Percentiles rank a stretch among this genome's conserved stretches.
Conservation (phyloP, 2,329 filamentous ascomycete genomes). For the Exophiala bonariae region DNA sequence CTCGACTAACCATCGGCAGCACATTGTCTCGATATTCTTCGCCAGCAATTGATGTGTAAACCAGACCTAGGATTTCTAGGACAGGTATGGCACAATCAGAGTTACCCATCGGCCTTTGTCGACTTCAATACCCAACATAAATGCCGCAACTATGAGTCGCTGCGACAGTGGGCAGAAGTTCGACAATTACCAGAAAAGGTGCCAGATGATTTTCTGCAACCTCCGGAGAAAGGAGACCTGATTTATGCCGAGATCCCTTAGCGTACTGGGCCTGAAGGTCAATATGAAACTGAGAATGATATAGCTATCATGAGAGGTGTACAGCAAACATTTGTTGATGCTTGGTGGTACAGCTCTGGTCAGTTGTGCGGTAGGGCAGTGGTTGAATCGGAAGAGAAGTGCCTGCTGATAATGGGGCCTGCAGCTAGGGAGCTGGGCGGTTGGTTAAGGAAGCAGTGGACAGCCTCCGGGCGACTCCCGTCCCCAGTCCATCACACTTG, state of each 20-base stretch:
- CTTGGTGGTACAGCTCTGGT: too few species aligned
- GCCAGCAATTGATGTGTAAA: conserved; percentile 65
- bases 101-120: conserved; percentile 53
- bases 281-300: too few species aligned
- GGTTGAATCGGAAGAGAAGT: too few species aligned
- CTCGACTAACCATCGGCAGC: conserved; percentile 34
- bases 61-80: conserved; percentile 61
- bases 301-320: too few species aligned
- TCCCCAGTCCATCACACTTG: too few species aligned
- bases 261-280: too few species aligned
- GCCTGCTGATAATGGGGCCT: too few species aligned
- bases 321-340: too few species aligned
- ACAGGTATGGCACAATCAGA: conserved; percentile 58
- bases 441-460: too few species aligned
- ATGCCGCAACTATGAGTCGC: conserved; percentile 58
- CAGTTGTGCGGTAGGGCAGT: too few species aligned
- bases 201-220: conserved; percentile 44
- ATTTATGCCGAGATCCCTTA: conserved; percentile 3
- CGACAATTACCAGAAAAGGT: conserved; percentile 51
- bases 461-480: too few species aligned
- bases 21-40: conserved; percentile 62
- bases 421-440: too few species aligned
- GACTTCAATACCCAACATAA: conserved; percentile 63
- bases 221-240: conserved; percentile 29
- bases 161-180: conserved; percentile 55